Percentiles rank a stretch among this genome's conserved stretches.
Conservation (phyloP, 176 grass and related monocot species). For the Zizania latifolia region DNA sequence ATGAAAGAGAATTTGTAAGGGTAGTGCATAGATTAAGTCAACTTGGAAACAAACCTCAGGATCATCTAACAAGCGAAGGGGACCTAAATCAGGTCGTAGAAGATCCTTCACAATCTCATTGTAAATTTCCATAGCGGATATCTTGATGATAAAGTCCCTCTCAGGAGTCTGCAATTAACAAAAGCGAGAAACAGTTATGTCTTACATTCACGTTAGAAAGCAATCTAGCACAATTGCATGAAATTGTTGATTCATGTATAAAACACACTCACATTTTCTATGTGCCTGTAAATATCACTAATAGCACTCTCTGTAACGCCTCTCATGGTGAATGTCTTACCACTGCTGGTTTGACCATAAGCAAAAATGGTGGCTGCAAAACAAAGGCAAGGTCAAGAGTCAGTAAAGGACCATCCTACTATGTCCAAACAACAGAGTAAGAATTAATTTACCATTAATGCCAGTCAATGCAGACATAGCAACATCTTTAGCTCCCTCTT, state of each 20-base stretch:
- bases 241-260: conserved; percentile 11
- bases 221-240: background rate
- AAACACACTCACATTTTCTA: conserved; percentile 50
- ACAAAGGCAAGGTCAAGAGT: conserved; percentile 25
- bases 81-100: conserved; percentile 70
- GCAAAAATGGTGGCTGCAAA: conserved; percentile 71
- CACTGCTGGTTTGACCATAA: conserved; percentile 97
- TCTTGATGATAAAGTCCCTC: conserved; percentile 59
- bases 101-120: conserved; percentile 98
- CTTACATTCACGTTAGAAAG: conserved; percentile 24
- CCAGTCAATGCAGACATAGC: conserved; percentile 57
- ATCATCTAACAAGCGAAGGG: conserved; percentile 92
- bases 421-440: background rate
- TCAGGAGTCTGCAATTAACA: too few relatives aligned
- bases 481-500: conserved; percentile 82
- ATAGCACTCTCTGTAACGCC: conserved; percentile 87
- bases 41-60: conserved; percentile 67
- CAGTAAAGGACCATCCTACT: background rate
- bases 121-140: conserved; percentile 80
- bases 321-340: conserved; percentile 97
- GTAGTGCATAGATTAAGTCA: background rate
- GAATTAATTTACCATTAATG: conserved; percentile 43
- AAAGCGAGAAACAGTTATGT: too few relatives aligned
- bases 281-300: conserved; percentile 64
- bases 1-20: background rate